Conservation (phyloP, 2,329 filamentous ascomycete species). For the Colletotrichum camelliae region DNA sequence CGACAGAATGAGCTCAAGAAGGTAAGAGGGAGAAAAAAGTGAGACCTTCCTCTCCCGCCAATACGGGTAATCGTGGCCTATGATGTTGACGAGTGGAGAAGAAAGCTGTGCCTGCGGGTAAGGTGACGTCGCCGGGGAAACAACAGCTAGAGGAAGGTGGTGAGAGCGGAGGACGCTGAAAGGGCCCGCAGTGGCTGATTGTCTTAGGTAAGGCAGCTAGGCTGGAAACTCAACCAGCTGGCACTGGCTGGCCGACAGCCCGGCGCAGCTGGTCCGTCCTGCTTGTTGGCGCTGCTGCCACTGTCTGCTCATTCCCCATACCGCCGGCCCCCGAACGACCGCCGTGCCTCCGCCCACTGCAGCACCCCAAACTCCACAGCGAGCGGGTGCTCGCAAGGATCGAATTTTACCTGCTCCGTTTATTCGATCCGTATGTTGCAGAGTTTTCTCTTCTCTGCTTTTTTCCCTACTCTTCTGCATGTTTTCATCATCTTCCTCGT, state of each 20-base stretch:
- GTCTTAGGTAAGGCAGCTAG: not conserved
- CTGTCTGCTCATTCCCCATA: not conserved
- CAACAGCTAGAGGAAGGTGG: conserved; percentile 11
- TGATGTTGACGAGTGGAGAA: conserved; percentile 17
- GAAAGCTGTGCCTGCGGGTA: conserved; percentile 9
- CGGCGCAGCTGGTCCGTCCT: not conserved
- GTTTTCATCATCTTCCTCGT: not conserved
- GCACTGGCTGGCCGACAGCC: not conserved
- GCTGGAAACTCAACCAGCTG: not conserved
- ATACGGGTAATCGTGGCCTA: conserved; percentile 4
- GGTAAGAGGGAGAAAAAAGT: not conserved
- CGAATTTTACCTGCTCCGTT: conserved; percentile 18
- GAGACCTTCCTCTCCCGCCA: conserved; percentile 11
- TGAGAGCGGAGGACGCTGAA: not conserved
- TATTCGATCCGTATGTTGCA: conserved; percentile 17
- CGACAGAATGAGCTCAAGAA: conserved; percentile 9
- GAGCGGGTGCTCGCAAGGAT: conserved; percentile 17
- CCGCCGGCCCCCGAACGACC: not conserved
- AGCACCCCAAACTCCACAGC: conserved; percentile 3
- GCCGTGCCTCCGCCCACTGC: conserved; percentile 1
- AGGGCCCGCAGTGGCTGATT: not conserved
- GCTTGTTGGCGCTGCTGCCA: not conserved
- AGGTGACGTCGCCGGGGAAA: conserved; percentile 26
- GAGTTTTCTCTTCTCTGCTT: conserved; percentile 9
- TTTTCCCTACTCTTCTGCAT: not conserved